These are phyloP conservation scores for Plasmodium reichenowi DNA, from an alignment of 169 alveolate species.

Conservation along the genomic window DNA sequence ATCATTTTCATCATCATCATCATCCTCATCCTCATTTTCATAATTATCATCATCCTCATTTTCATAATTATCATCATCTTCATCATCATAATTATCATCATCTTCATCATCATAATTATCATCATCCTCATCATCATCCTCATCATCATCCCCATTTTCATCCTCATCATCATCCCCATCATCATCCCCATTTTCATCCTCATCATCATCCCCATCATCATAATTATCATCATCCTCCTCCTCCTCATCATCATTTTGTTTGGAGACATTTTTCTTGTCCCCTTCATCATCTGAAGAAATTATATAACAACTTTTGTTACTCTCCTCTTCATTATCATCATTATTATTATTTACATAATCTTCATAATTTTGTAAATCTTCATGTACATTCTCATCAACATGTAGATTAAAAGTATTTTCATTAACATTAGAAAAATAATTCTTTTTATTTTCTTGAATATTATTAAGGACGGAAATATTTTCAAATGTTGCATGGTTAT, in stretches of 20 bases:
- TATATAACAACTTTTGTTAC: slow-evolving; percentile 42
- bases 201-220: neutral
- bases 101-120: too few species aligned
- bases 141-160: neutral
- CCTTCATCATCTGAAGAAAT: slow-evolving; percentile 55
- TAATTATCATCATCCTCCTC: neutral
- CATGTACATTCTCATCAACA: neutral
- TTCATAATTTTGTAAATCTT: neutral
- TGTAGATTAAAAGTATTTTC: neutral
- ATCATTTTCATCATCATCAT: neutral
- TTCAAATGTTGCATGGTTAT: neutral
- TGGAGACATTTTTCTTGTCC: neutral
- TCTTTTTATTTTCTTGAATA: neutral
- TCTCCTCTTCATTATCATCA: neutral
- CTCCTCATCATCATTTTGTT: neutral
- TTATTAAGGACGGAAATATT: neutral
- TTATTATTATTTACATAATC: slow-evolving; percentile 16
- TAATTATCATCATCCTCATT: neutral
- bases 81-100: neutral
- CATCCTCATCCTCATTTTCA: neutral
- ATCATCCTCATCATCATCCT: too few species aligned
- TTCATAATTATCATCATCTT: neutral
- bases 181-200: neutral
- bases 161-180: slow-evolving; percentile 2
- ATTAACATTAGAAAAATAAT: neutral